Percentiles rank a stretch among this genome's conserved stretches.
Conservation (phyloP, 768 basidiomycete species). For the Solioccasus polychromus region DNA sequence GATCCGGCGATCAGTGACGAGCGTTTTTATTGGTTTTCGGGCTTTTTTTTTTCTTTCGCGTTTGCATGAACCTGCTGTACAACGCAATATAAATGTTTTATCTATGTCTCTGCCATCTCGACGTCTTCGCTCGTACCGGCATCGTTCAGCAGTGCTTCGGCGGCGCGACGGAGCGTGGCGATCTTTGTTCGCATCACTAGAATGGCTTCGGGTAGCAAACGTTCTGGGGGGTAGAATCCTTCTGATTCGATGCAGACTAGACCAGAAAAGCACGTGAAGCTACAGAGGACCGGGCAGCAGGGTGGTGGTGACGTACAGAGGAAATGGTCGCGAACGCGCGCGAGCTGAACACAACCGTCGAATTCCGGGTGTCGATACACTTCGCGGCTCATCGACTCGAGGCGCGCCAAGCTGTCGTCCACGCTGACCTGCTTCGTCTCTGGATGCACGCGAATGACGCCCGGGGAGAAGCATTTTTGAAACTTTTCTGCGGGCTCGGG, state of each 20-base stretch:
- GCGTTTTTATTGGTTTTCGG: background rate
- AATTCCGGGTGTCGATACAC: conserved; percentile 93
- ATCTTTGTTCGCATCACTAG: conserved; percentile 83
- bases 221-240: conserved; percentile 82
- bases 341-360: conserved; percentile 74
- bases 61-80: too few relatives aligned
- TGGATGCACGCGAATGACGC: conserved; percentile 66
- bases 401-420: conserved; percentile 62
- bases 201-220: conserved; percentile 77
- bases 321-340: conserved; percentile 88
- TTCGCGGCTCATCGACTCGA: conserved; percentile 89
- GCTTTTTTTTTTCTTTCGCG: too few relatives aligned
- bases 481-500: conserved; percentile 78
- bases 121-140: conserved; percentile 44
- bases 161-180: conserved; percentile 52
- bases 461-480: conserved; percentile 81
- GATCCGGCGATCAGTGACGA: conserved; percentile 8
- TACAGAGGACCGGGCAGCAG: background rate
- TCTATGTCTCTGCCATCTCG: conserved; percentile 47
- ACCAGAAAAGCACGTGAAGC: conserved; percentile 5
- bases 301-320: conserved; percentile 60
- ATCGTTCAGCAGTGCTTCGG: conserved; percentile 52
- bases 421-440: conserved; percentile 59
- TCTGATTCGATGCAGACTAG: conserved; percentile 89
- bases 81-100: background rate